Evolutionary conservation across 306 rosid genomes (phyloP), one percentile per base, ranked within the genome.

Genomic region (Glycyrrhiza uralensis): DNA sequence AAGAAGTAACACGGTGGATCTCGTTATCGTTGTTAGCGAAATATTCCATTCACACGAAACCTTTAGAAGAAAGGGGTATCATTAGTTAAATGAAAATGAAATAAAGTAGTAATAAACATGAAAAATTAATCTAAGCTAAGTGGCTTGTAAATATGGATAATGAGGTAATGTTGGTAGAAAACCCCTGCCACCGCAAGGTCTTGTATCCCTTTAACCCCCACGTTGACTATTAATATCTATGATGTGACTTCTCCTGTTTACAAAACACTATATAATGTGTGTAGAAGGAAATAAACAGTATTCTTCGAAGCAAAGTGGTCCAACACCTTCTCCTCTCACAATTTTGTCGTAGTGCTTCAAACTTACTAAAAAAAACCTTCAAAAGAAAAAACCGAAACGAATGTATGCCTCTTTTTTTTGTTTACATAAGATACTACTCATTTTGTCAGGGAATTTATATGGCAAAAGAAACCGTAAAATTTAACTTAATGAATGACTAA

Each of bases 151-250:
- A 69, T 30, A 50, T 74, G 85, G 85, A 33, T 74, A 71, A 80
- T 74, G 87, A 77, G 81, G 83, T 77, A 49, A 82, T 66, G 79
- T 74, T 69, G 4, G 79, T 69, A 79, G 81, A 80, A 79, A 82
- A 82, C 8, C 54, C 54, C 20, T 10, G 9, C 59, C 26, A 50
- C 9, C 3, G 38, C 46, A 52, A 64, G 66, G 74, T 58, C 77
- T 65, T 73, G 73, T 46, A 39, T 42, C 56, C 75, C 67, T 76
- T 38, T 85, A 82, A 82, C 85, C 68, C 79, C 85, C 83, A 69
- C 62, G 12, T 82, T 79, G 87, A 85, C 87, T 65, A 72, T 66
- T 57, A n/a, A 30, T 41, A 45, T 23, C 56, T 8, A 42, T 75
- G 67, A 82, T 69, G 78, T 75, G 73, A 75, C 77, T 69, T 56